These are phyloP conservation scores for Aspergillus indologenus DNA, from an alignment of 495 filamentous ascomycete genomes.

Conservation along the genomic window DNA sequence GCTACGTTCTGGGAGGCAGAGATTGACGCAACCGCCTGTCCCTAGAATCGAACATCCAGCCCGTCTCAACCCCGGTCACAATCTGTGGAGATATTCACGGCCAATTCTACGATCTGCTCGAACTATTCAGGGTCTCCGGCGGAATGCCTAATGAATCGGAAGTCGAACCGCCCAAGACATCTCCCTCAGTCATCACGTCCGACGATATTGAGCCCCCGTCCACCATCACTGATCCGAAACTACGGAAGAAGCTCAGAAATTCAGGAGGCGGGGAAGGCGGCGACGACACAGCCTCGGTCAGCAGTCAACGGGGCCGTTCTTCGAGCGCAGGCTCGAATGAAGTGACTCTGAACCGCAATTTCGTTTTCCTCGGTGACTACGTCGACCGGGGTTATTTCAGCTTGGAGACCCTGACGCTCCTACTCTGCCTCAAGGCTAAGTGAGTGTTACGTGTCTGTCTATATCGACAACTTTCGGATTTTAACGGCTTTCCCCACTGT, in stretches of 20 bases:
- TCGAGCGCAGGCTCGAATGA: slow-evolving; percentile 42
- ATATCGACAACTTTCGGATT: not conserved
- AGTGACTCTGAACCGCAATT: slow-evolving; percentile 65
- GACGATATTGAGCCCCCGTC: slow-evolving; percentile 85
- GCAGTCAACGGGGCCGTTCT: slow-evolving; percentile 29
- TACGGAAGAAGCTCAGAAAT: slow-evolving; percentile 72
- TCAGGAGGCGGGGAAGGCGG: slow-evolving; percentile 24
- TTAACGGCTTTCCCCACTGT: not conserved
- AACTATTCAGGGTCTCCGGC: slow-evolving; percentile 93
- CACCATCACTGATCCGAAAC: slow-evolving; percentile 77
- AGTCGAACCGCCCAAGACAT: slow-evolving; percentile 59
- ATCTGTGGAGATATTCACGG: slow-evolving; percentile 98
- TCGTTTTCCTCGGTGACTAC: slow-evolving; percentile 95
- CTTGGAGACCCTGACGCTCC: slow-evolving; percentile 89
- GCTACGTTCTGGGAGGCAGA: not conserved
- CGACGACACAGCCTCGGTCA: slow-evolving; percentile 33
- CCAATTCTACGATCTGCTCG: slow-evolving; percentile 97
- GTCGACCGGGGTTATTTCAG: slow-evolving; percentile 98
- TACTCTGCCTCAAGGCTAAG: slow-evolving; percentile 97
- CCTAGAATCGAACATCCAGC: slow-evolving; percentile 94
- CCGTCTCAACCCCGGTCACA: slow-evolving; percentile 93
- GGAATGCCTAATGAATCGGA: slow-evolving; percentile 84
- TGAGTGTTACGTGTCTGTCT: slow-evolving; percentile 40
- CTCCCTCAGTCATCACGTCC: slow-evolving; percentile 67
- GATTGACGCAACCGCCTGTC: slow-evolving; percentile 9